Conservation (phyloP, 108 stramenopile genomes). For the Skeletonema tropicum region DNA sequence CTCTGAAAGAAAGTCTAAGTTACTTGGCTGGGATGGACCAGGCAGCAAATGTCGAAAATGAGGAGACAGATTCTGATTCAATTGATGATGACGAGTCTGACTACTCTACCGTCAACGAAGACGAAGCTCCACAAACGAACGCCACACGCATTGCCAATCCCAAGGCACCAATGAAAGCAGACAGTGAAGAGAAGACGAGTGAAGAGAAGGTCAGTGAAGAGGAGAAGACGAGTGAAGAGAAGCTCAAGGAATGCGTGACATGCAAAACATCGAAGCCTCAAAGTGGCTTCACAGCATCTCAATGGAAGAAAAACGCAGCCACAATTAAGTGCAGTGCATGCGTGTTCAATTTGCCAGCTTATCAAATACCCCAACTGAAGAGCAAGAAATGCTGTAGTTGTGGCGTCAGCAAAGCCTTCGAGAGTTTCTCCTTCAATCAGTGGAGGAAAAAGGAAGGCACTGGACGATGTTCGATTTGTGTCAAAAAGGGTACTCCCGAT, state of each 20-base stretch:
- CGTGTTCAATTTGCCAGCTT: slow-evolving; percentile 12
- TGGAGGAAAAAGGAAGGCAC: slow-evolving; percentile 15
- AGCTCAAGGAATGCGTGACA: background rate
- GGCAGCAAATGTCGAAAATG: background rate
- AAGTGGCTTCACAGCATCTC: slow-evolving; percentile 22
- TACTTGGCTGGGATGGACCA: background rate
- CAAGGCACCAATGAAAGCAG: too few relatives aligned
- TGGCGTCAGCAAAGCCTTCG: slow-evolving; percentile 3
- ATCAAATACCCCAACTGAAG: background rate
- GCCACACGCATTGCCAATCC: background rate
- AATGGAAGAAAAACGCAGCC: slow-evolving; percentile 20
- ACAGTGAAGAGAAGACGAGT: too few relatives aligned
- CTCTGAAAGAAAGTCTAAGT: background rate
- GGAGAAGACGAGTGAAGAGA: background rate
- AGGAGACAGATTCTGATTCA: background rate
- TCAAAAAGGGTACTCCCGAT: background rate
- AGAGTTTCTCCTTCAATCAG: slow-evolving; percentile 7
- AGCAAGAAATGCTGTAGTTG: slow-evolving; percentile 12
- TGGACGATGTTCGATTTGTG: slow-evolving; percentile 21
- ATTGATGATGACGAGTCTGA: background rate
- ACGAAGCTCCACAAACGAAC: background rate
- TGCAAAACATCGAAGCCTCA: slow-evolving; percentile 11
- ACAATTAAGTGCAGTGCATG: slow-evolving; percentile 11
- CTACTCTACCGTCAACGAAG: background rate
- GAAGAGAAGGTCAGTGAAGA: background rate